These are phyloP conservation scores for Hanseniaspora hatyaiensis DNA, from an alignment of 805 yeast species.

Conservation along the genomic window DNA sequence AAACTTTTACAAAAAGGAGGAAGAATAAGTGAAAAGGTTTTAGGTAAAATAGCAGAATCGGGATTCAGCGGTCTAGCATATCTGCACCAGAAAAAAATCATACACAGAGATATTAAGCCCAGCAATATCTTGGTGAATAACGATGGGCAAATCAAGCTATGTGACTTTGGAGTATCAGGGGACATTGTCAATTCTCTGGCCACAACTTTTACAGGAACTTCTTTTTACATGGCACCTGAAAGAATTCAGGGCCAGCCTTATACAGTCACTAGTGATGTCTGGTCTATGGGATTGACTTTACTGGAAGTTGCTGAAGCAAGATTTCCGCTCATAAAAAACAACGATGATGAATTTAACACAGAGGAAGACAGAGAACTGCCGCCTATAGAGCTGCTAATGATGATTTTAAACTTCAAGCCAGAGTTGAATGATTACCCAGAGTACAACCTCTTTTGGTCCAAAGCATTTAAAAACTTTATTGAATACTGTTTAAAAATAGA, in stretches of 20 bases:
- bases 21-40: slow-evolving; percentile 80
- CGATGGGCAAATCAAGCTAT: slow-evolving; percentile 74
- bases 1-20: slow-evolving; percentile 63
- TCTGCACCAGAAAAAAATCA: slow-evolving; percentile 73
- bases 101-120: slow-evolving; percentile 94
- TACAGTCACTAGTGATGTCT: slow-evolving; percentile 87
- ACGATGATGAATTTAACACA: slow-evolving; percentile 30
- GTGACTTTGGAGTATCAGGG: slow-evolving; percentile 97
- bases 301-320: slow-evolving; percentile 87
- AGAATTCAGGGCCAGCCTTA: slow-evolving; percentile 92
- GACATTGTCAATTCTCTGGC: slow-evolving; percentile 92
- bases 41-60: slow-evolving; percentile 81
- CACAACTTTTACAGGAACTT: slow-evolving; percentile 93
- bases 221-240: slow-evolving; percentile 98
- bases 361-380: slow-evolving; percentile 33
- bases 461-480: slow-evolving; percentile 70
- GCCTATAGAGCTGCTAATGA: slow-evolving; percentile 75
- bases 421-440: slow-evolving; percentile 64
- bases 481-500: slow-evolving; percentile 72
- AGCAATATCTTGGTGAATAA: slow-evolving; percentile 73
- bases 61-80: slow-evolving; percentile 78
- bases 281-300: slow-evolving; percentile 89
- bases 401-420: slow-evolving; percentile 76
- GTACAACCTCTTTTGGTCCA: slow-evolving; percentile 68
- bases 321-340: slow-evolving; percentile 58